A percentile compares a stretch with the other conserved stretches of the same genome.
Conservation (phyloP, 345 rosid species). For the Citrus medica region DNA sequence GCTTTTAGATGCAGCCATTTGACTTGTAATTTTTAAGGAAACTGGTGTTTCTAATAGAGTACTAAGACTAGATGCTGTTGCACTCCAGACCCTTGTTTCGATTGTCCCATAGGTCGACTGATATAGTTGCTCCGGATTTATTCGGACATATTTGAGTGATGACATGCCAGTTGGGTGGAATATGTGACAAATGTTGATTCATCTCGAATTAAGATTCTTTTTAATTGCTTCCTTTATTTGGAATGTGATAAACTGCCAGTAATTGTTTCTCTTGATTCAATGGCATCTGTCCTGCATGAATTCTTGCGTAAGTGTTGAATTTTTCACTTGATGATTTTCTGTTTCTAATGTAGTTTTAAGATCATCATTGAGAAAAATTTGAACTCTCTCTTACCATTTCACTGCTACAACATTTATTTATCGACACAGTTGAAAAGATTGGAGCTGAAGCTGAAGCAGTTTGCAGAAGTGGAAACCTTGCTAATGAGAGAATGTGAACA, state of each 20-base stretch:
- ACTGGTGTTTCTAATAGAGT: not conserved
- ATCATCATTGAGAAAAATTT: too few species aligned
- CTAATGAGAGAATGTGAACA: slow-evolving; percentile 97
- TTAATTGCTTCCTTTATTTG: not conserved
- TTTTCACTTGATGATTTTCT: not conserved
- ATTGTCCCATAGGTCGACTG: not conserved
- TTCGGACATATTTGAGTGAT: not conserved
- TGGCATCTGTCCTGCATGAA: not conserved
- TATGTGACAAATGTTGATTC: not conserved
- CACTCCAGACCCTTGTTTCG: not conserved
- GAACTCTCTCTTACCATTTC: not conserved
- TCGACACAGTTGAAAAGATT: slow-evolving; percentile 73
- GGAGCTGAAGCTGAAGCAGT: slow-evolving; percentile 98
- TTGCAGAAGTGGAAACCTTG: slow-evolving; percentile 93
- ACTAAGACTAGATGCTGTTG: not conserved
- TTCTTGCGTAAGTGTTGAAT: not conserved
- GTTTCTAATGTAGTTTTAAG: too few species aligned
- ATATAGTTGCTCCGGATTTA: not conserved
- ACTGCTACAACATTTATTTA: not conserved
- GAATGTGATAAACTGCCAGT: not conserved
- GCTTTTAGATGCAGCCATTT: not conserved
- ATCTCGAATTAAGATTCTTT: not conserved
- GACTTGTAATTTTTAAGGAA: not conserved
- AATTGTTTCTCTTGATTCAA: not conserved
- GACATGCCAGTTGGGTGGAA: not conserved